Evolutionary conservation across 345 rosid genomes (phyloP).

Genomic region (Eucalyptus guilfoylei): DNA sequence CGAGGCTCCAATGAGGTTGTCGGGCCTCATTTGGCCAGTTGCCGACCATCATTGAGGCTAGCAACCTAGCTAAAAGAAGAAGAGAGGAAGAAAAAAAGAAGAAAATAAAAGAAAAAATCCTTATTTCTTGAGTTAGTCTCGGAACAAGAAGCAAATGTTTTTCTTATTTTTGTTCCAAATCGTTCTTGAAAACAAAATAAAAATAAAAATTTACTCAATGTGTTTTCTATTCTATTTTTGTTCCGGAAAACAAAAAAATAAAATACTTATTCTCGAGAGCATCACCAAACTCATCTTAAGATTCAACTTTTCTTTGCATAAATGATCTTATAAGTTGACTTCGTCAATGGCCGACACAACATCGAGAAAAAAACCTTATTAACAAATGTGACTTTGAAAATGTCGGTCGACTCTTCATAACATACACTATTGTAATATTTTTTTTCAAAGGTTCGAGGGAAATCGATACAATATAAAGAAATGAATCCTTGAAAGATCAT

Average conservation of each 20-base stretch:
- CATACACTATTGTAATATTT: not conserved
- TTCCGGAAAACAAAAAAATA: no score
- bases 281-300: not conserved
- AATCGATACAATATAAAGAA: not conserved
- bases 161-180: no score
- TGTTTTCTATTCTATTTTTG: no score
- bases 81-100: no score
- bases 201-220: no score
- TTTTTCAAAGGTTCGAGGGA: not conserved
- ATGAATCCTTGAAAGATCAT: not conserved
- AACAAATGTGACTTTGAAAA: not conserved
- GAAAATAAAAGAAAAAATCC: no score
- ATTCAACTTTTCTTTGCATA: not conserved
- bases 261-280: fast-evolving
- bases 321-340: not conserved
- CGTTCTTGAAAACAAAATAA: fast-evolving
- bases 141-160: no score
- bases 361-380: not conserved
- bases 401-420: not conserved
- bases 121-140: no score
- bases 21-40: no score
- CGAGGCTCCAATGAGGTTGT: no score
- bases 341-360: fast-evolving
- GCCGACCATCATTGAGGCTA: no score
- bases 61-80: no score